Conservation (phyloP, 140 eudicot genomes). For the Senecio squalidus region DNA sequence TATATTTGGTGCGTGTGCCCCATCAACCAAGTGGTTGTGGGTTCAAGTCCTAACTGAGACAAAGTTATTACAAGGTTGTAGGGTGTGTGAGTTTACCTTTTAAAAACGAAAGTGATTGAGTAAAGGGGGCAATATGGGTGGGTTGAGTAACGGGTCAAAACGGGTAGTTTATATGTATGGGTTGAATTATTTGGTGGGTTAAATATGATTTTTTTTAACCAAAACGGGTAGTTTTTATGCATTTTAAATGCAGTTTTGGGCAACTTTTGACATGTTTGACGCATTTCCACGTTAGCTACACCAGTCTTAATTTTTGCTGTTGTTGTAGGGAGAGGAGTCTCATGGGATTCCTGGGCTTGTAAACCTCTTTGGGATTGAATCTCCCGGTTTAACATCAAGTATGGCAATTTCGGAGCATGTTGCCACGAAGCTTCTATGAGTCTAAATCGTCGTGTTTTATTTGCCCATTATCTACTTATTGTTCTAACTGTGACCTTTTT, state of each 20-base stretch:
- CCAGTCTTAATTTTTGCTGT: not conserved
- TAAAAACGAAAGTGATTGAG: no score
- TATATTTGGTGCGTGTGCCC: no score
- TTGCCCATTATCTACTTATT: not conserved
- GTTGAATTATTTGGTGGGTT: no score
- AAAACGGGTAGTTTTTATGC: not conserved
- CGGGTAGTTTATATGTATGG: no score
- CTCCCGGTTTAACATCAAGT: conserved; percentile 91
- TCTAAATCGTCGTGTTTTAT: not conserved
- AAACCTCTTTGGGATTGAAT: conserved; percentile 87
- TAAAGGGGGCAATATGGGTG: not conserved
- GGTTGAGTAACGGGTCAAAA: not conserved
- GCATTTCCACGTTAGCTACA: not conserved
- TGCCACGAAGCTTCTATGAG: conserved; percentile 36
- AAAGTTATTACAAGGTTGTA: no score
- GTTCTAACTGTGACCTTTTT: no score
- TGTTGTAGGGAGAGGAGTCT: conserved; percentile 67
- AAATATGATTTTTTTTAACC: not conserved
- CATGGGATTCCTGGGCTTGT: conserved; percentile 77
- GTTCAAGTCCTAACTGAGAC: no score
- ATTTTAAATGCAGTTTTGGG: not conserved
- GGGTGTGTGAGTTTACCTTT: no score
- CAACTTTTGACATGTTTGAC: not conserved
- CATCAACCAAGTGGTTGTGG: no score
- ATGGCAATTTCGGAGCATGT: conserved; percentile 84